Conservation (phyloP, 768 basidiomycete species). For the Tricholoma sp. region DNA sequence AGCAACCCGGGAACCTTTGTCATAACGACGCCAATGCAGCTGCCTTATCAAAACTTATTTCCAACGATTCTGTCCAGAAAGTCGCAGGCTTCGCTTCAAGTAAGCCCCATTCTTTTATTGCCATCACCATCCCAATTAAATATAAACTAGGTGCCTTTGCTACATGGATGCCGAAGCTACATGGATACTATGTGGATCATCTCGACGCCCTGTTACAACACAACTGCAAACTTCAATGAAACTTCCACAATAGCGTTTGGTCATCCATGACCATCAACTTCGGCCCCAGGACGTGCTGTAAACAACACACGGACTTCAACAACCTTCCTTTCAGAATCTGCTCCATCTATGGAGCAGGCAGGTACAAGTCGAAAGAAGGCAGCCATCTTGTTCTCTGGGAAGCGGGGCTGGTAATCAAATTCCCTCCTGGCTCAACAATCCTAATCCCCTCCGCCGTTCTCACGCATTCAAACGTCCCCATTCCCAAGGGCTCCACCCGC, state of each 20-base stretch:
- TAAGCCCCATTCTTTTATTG: constrained; percentile 2
- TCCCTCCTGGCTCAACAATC: background rate
- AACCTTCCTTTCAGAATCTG: constrained; percentile 20
- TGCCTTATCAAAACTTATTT: background rate
- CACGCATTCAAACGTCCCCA: background rate
- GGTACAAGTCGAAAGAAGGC: background rate
- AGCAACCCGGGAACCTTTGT: constrained; percentile 9
- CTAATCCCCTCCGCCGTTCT: background rate
- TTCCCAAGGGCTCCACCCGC: background rate
- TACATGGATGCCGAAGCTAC: constrained; percentile 19
- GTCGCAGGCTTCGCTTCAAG: constrained; percentile 19
- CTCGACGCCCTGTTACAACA: constrained; percentile 7
- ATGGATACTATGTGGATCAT: constrained; percentile 9
- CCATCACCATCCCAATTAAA: background rate
- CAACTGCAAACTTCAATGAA: constrained; percentile 9
- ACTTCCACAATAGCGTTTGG: constrained; percentile 25
- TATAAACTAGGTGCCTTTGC: constrained; percentile 10
- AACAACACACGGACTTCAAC: constrained; percentile 18
- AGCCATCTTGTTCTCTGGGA: constrained; percentile 1
- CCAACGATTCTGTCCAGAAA: constrained; percentile 2
- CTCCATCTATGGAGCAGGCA: background rate
- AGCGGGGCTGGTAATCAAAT: background rate
- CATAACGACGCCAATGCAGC: background rate
- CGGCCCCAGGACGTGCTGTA: constrained; percentile 9
- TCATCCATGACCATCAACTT: constrained; percentile 24